Evolutionary conservation across 1,139 yeast species (phyloP).

Genomic region (Diutina pseudorugosa): DNA sequence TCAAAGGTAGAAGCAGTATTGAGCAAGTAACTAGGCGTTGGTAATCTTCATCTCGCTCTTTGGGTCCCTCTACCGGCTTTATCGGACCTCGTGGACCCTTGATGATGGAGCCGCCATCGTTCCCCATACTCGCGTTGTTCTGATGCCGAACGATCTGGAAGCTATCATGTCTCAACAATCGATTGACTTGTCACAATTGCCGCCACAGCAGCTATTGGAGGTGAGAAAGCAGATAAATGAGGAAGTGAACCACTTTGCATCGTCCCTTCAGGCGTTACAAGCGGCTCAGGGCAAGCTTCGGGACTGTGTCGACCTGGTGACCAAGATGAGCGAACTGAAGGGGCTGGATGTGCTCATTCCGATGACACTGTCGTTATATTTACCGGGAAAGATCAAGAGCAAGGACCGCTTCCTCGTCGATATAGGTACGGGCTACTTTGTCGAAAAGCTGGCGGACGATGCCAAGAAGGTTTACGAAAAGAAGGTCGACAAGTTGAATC

Average conservation of each 20-base stretch:
- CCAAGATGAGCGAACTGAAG: conserved; percentile 36
- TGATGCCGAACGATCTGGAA: not conserved
- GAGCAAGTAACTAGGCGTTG: not conserved
- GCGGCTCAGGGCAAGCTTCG: conserved; percentile 75
- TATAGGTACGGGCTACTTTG: conserved; percentile 92
- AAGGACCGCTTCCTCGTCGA: conserved; percentile 74
- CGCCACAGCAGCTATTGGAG: conserved; percentile 75
- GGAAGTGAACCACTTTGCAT: conserved; percentile 76
- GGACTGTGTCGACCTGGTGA: conserved; percentile 69
- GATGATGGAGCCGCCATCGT: conserved; percentile 1
- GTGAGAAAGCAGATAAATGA: conserved; percentile 76
- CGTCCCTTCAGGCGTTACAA: conserved; percentile 72
- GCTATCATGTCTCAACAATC: not conserved
- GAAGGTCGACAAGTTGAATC: conserved; percentile 60
- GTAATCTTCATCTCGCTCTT: not conserved
- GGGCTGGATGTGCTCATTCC: conserved; percentile 64
- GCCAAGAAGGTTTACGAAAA: conserved; percentile 63
- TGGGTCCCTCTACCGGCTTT: not conserved
- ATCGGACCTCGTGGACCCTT: not conserved
- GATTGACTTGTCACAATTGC: conserved; percentile 55
- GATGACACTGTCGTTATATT: conserved; percentile 75
- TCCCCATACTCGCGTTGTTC: not conserved
- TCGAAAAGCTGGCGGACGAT: conserved; percentile 61
- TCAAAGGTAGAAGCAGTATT: not conserved
- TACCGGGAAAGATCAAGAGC: conserved; percentile 66